These are phyloP conservation scores for Astrephomene gubernaculifera DNA, from an alignment of 139 green algal species.

Conservation along the genomic window DNA sequence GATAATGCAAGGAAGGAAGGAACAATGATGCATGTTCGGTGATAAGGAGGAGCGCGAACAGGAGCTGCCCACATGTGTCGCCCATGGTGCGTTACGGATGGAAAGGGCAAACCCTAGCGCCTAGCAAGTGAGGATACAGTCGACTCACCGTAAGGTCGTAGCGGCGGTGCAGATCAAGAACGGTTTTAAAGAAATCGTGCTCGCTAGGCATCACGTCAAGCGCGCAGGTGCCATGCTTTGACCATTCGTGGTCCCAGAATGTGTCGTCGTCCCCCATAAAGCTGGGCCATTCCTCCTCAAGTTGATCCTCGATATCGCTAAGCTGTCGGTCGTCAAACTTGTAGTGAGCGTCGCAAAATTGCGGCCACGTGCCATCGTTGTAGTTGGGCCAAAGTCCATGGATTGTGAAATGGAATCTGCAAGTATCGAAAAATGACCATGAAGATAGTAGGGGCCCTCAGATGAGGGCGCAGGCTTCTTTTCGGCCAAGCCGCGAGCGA, in stretches of 20 bases:
- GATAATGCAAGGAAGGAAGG: too few relatives aligned
- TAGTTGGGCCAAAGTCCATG: slow-evolving; percentile 86
- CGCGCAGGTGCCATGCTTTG: slow-evolving; percentile 76
- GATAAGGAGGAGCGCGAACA: too few relatives aligned
- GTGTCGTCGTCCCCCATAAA: slow-evolving; percentile 23
- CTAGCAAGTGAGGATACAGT: too few relatives aligned
- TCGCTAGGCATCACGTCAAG: slow-evolving; percentile 55
- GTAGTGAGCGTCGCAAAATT: slow-evolving; percentile 63
- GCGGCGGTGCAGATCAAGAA: slow-evolving; percentile 62
- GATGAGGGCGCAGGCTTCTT: too few relatives aligned
- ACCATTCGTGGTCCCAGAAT: slow-evolving; percentile 77
- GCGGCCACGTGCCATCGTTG: slow-evolving; percentile 63
- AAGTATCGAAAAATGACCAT: not conserved
- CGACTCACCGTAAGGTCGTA: slow-evolving; percentile 66
- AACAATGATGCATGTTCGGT: too few relatives aligned
- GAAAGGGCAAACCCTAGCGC: too few relatives aligned
- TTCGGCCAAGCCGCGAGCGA: too few relatives aligned
- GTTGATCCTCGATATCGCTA: slow-evolving; percentile 38
- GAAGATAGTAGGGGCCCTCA: not conserved
- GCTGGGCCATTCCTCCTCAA: slow-evolving; percentile 54
- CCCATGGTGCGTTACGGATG: too few relatives aligned
- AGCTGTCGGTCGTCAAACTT: slow-evolving; percentile 43
- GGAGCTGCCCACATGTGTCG: too few relatives aligned
- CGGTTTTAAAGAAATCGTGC: slow-evolving; percentile 64
- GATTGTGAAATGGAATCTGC: slow-evolving; percentile 78